Evolutionary conservation across 169 alveolate genomes (phyloP).

Genomic region (Plasmodium relictum): DNA sequence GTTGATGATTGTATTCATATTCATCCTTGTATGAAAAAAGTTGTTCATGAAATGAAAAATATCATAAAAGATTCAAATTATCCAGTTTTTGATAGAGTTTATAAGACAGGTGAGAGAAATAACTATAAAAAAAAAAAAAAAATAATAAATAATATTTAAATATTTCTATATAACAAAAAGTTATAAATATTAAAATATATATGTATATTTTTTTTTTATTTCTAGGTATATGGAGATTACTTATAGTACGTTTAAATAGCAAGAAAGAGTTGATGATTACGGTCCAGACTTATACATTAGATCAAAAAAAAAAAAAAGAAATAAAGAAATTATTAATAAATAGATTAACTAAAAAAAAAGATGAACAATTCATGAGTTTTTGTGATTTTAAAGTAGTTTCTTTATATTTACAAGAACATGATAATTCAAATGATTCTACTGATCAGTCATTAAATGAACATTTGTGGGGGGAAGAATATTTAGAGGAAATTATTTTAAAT

Average conservation of each 20-base stretch:
- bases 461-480: slow-evolving; percentile 72
- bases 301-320: slow-evolving; percentile 67
- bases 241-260: slow-evolving; percentile 63
- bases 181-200: neutral
- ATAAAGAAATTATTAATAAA: slow-evolving; percentile 68
- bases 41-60: slow-evolving; percentile 55
- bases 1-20: slow-evolving; percentile 71
- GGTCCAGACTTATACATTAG: slow-evolving; percentile 66
- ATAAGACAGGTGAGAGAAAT: slow-evolving; percentile 50
- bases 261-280: slow-evolving; percentile 70
- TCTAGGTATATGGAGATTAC: slow-evolving; percentile 67
- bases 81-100: slow-evolving; percentile 75
- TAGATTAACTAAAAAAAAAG: slow-evolving; percentile 58
- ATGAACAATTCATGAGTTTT: slow-evolving; percentile 51
- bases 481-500: slow-evolving; percentile 60
- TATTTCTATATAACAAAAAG: neutral
- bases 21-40: slow-evolving; percentile 74
- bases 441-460: slow-evolving; percentile 70
- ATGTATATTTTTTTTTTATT: neutral
- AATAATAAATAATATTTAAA: neutral
- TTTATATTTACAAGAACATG: slow-evolving; percentile 73
- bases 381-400: slow-evolving; percentile 55
- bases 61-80: slow-evolving; percentile 65
- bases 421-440: slow-evolving; percentile 58
- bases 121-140: too few species aligned